phyloP scores from a whole-genome alignment of 1,284 basidiomycete genomes.

The Rhodotorula mucilaginosa region DNA sequence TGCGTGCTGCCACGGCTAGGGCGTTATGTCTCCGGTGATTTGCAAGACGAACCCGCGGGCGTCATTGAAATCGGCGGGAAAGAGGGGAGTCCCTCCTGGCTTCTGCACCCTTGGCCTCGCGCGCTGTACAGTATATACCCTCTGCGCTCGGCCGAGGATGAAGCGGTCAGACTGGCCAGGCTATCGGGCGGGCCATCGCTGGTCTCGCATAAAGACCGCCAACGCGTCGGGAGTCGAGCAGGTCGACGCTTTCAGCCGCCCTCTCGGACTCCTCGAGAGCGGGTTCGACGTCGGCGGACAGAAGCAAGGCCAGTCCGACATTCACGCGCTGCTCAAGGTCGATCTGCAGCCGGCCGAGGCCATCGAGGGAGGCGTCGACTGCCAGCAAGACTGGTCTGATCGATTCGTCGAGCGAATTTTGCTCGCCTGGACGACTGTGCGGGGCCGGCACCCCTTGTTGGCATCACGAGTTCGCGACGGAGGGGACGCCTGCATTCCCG shows the following conservation, averaged over 20 bases:
- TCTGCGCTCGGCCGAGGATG: background rate
- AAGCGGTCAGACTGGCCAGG: constrained; percentile 23
- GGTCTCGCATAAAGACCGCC: background rate
- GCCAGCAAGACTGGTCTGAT: background rate
- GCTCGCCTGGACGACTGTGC: constrained; percentile 20
- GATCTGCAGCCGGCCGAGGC: background rate
- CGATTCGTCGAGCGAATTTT: constrained; percentile 7
- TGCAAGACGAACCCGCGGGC: too few species aligned
- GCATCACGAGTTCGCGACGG: background rate
- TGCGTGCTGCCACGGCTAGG: too few species aligned
- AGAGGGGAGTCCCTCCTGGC: too few species aligned
- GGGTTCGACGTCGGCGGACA: constrained; percentile 25
- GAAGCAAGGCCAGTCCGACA: constrained; percentile 20
- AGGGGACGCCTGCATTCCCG: background rate
- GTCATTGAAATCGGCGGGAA: too few species aligned
- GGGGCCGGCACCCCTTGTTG: constrained; percentile 21
- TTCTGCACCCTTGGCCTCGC: too few species aligned
- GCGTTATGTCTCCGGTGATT: too few species aligned
- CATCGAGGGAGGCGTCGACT: background rate
- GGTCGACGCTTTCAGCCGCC: background rate
- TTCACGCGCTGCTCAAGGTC: constrained; percentile 13
- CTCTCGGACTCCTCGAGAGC: constrained; percentile 25
- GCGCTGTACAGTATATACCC: too few species aligned
- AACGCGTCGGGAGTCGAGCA: too few species aligned
- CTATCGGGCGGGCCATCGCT: constrained; percentile 16